These are phyloP conservation scores for Urtica urens DNA, from an alignment of 306 rosid genomes.

Conservation along the genomic window DNA sequence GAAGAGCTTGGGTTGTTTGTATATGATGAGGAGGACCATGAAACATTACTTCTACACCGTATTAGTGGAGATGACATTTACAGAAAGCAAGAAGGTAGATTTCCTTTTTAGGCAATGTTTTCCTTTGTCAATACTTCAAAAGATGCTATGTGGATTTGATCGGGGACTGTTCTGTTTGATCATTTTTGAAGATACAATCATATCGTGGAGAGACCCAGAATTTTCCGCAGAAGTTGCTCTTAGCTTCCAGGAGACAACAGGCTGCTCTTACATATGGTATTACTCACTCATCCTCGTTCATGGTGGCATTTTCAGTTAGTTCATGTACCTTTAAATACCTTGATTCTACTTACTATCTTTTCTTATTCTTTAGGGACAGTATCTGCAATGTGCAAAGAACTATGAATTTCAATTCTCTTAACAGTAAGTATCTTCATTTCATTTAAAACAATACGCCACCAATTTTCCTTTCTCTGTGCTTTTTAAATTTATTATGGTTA, in stretches of 20 bases:
- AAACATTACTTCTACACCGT: conserved; percentile 73
- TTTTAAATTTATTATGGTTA: too few species aligned
- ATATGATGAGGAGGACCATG: conserved; percentile 81
- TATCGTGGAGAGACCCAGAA: conserved; percentile 96
- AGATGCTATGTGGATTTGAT: neutral
- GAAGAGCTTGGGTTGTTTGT: conserved; percentile 85
- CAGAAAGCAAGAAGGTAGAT: conserved; percentile 93
- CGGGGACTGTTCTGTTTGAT: conserved; percentile 1
- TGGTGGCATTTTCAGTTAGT: neutral
- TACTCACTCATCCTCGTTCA: conserved; percentile 1
- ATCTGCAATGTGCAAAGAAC: conserved; percentile 81
- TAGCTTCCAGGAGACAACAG: conserved; percentile 89
- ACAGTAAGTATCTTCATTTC: conserved; percentile 48
- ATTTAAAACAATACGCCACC: neutral
- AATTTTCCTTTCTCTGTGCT: neutral
- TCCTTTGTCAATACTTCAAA: neutral
- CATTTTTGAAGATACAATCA: conserved; percentile 57
- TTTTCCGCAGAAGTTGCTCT: conserved; percentile 88
- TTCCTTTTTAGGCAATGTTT: neutral
- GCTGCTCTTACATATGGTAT: conserved; percentile 88
- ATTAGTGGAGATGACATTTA: conserved; percentile 72
- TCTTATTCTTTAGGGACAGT: conserved; percentile 52
- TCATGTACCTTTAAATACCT: too few species aligned
- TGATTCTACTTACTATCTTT: conserved; percentile 20
- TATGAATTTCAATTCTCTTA: conserved; percentile 67